These are phyloP conservation scores for Penicillium alfredii DNA, from an alignment of 495 filamentous ascomycete species.

Conservation along the genomic window DNA sequence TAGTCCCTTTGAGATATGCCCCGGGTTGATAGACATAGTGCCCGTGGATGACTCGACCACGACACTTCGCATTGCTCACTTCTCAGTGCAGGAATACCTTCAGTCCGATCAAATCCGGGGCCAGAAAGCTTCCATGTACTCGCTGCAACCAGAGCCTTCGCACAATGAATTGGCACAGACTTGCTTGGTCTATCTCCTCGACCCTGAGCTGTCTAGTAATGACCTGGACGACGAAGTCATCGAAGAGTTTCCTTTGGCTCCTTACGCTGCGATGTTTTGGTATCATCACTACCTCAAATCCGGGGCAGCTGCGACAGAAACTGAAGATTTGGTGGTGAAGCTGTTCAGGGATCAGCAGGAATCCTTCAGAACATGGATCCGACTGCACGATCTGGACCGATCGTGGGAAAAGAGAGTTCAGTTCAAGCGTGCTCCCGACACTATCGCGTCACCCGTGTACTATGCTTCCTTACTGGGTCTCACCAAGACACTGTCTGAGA, in stretches of 20 bases:
- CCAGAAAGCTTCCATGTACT: conserved; percentile 18
- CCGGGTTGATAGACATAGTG: conserved; percentile 23
- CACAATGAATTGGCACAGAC: conserved; percentile 24
- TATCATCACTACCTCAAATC: conserved; percentile 15
- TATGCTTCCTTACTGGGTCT: background rate
- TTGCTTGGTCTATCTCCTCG: conserved; percentile 31
- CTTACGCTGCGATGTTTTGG: conserved; percentile 24
- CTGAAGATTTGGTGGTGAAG: conserved; percentile 4
- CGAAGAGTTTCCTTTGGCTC: conserved; percentile 18
- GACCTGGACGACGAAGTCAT: conserved; percentile 5
- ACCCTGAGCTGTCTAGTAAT: conserved; percentile 14
- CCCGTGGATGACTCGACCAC: background rate
- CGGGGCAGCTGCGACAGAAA: background rate
- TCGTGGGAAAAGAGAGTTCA: background rate
- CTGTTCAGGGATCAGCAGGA: conserved; percentile 4
- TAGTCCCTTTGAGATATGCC: conserved; percentile 23
- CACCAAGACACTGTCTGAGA: conserved; percentile 8
- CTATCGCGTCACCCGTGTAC: background rate
- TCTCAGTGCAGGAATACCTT: conserved; percentile 39
- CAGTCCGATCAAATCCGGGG: conserved; percentile 27
- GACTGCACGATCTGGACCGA: conserved; percentile 7
- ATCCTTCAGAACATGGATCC: background rate
- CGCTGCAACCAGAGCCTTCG: conserved; percentile 14
- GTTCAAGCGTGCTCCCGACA: background rate
- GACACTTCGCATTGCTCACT: conserved; percentile 30